A percentile compares a stretch with the other conserved stretches of the same genome.
These are phyloP conservation scores for Mucor lusitanicus DNA, from an alignment of 371 early-diverging fungal genomes.

Conservation along the genomic window DNA sequence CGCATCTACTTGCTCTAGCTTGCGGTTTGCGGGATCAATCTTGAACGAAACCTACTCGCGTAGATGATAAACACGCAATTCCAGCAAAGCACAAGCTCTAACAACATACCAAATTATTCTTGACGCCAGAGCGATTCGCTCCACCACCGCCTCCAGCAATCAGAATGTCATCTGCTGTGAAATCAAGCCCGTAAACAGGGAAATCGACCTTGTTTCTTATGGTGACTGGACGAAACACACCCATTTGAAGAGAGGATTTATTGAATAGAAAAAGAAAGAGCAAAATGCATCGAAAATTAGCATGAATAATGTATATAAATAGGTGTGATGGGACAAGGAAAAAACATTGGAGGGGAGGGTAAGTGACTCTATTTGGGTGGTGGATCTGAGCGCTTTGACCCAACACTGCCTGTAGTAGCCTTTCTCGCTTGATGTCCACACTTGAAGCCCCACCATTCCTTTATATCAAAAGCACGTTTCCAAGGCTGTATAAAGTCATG, in stretches of 20 bases:
- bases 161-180: constrained; percentile 51
- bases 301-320: background rate
- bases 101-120: constrained; percentile 61
- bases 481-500: too few relatives aligned
- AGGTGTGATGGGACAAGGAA: background rate
- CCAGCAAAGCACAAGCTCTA: background rate
- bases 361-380: background rate
- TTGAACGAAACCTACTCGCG: constrained; percentile 21
- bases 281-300: background rate
- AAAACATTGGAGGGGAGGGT: background rate
- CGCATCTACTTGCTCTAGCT: background rate
- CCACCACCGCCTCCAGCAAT: constrained; percentile 71
- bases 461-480: too few relatives aligned
- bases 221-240: constrained; percentile 1
- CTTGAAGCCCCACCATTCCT: too few relatives aligned
- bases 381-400: too few relatives aligned
- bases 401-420: too few relatives aligned
- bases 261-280: background rate
- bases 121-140: constrained; percentile 57
- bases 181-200: constrained; percentile 61
- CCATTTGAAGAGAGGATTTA: background rate
- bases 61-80: background rate
- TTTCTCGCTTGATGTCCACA: too few relatives aligned
- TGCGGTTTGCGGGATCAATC: constrained; percentile 7
- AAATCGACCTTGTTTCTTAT: constrained; percentile 25